Evolutionary conservation across 345 rosid species (phyloP), one percentile per base, ranked within the genome.

Genomic region (Melaleuca quinquenervia): DNA sequence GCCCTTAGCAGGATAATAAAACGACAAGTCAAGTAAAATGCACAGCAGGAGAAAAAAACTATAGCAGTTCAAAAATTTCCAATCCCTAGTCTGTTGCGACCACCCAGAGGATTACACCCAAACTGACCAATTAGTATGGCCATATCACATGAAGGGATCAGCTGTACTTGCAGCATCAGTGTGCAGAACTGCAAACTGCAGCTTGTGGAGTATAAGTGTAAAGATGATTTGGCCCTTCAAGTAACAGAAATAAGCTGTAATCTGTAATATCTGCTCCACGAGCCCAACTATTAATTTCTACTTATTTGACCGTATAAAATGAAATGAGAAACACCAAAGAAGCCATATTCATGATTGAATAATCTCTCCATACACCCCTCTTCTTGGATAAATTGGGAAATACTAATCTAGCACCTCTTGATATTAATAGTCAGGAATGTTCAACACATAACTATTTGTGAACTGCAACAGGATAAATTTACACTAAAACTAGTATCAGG

Each of bases 1-100:
- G 52, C 91, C 93, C 99, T 97, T 12, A 82, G 82, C 84, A n/a
- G 24, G 56, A n/a, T 45, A 82, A 82, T 32, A 41, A 20, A 51
- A 10, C 5, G 5, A 50, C 54, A 82, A 82, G 83, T 44, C 32
- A 22, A 48, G 58, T 20, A 82, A 82, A 45, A n/a, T 50, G 24
- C 24, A 32, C 7, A 5, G 22, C n/a, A 20, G 50, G 32, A 24
- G 45, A 32, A 32, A 64, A 32, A n/a, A 29, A 32, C 1, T 32
- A 32, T 32, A 64, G 24, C 32, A 16, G 76, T 64, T 32, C 6
- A 16, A 3, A 32, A 64, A 16, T 64, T 64, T 64, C 45, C 45
- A 32, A 64, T 22, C 32, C 76, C 45, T 22, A 32, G 45, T 64
- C 76, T 32, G 6, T 5, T 18, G 45, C 76, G 18, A 32, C 76